These are phyloP conservation scores for Colletotrichum abscissum DNA, from an alignment of 2,329 filamentous ascomycete species.

Conservation along the genomic window DNA sequence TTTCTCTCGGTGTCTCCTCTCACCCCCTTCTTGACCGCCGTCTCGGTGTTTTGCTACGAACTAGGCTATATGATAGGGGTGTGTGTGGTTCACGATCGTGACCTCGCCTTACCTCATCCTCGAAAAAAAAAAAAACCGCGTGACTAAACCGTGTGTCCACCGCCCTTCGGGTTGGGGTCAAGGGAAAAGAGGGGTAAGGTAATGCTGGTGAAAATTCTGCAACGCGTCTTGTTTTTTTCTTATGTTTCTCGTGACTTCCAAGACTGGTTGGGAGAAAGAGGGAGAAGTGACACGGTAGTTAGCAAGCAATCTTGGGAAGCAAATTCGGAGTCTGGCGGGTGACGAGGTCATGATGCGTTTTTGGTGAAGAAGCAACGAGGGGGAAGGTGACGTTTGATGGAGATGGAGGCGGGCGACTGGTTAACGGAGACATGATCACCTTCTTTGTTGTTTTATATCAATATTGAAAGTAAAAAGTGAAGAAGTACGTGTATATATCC, in stretches of 20 bases:
- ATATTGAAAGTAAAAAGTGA: background rate
- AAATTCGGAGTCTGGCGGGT: constrained; percentile 2
- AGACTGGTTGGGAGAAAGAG: background rate
- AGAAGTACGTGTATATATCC: background rate
- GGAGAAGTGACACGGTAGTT: background rate
- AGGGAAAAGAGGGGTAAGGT: background rate
- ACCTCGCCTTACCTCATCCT: background rate
- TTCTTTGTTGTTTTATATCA: background rate
- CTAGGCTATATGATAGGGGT: background rate
- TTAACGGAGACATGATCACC: too few relatives aligned
- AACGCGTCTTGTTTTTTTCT: background rate
- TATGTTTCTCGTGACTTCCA: background rate
- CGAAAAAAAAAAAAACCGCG: background rate
- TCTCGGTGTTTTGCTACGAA: background rate
- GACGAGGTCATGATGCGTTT: background rate
- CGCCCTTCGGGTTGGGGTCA: background rate
- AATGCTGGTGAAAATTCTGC: constrained; percentile 12
- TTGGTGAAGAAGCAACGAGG: background rate
- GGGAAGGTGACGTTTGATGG: background rate
- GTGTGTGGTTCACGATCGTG: background rate
- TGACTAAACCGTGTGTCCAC: background rate
- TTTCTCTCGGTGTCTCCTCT: background rate
- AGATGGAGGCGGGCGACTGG: too few relatives aligned
- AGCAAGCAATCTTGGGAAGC: background rate
- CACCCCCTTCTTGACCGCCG: background rate